Evolutionary conservation across 495 filamentous ascomycete species (phyloP), one percentile per base, ranked within the genome.

Genomic region (Penicillium waksmanii): DNA sequence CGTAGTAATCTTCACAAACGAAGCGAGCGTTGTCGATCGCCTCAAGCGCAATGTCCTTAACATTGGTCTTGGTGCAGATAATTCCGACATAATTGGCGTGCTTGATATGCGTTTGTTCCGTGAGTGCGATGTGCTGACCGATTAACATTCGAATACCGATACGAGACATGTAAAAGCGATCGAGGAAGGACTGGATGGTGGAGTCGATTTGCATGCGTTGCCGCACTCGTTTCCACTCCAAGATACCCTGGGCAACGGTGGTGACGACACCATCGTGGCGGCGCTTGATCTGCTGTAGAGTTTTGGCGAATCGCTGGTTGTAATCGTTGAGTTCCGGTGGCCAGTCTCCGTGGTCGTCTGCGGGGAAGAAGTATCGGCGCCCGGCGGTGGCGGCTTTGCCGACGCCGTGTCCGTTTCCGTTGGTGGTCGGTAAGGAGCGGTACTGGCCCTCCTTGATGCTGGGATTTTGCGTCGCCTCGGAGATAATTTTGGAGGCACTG

Each of bases 121-220:
- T 96, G 53, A 98, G 81, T 58, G 95, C 96, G 57, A 98, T 95
- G 75, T 98, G 95, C 73, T 98, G 95, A 33, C 95, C 95, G 55
- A 98, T 97, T 13, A 98, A 84, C 95, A 98, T 98, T 60, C 95
- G 91, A 55, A 98, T 98, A 62, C 95, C 95, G 62, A 98, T 98
- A n/a, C 95, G 92, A 35, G 92, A 97, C 95, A 98, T 98, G 80
- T 98, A 98, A 71, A 98, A 98, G 51, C 95, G 90, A 77, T 98
- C 95, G 56, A 98, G 86, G 77, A 98, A 98, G 51, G 89, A 85
- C 70, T 98, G 95, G 51, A 98, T 96, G 54, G 92, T 95, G 56
- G 91, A 87, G 76, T 98, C 95, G 69, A 98, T 98, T 71, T 98
- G 96, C 89, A 98, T 94, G 44, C 95, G 86, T 80, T 98, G 95